Evolutionary conservation across 1,139 yeast genomes (phyloP).

Genomic region (Yamadazyma triangularis): DNA sequence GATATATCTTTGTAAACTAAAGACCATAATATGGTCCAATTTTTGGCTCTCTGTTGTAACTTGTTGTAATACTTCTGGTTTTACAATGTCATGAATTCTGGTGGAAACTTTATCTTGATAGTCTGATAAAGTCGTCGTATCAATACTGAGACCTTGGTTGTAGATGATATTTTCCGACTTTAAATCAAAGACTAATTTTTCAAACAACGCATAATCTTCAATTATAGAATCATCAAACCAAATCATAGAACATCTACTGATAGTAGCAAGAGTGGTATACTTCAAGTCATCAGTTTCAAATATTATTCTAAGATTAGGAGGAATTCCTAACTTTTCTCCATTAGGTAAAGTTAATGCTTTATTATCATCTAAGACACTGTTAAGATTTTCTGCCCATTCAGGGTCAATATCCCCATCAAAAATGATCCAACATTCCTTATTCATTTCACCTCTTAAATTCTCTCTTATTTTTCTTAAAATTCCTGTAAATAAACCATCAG

Average conservation of each 20-base stretch:
- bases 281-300: constrained; percentile 72
- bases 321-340: constrained; percentile 77
- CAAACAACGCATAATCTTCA: constrained; percentile 13
- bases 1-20: constrained; percentile 34
- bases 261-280: constrained; percentile 84
- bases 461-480: constrained; percentile 58
- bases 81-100: constrained; percentile 2
- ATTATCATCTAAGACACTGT: constrained; percentile 90
- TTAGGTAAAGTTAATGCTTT: constrained; percentile 76
- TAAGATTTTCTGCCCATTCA: constrained; percentile 86
- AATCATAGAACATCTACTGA: constrained; percentile 89
- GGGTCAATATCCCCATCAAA: constrained; percentile 97
- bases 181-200: constrained; percentile 9
- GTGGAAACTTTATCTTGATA: constrained; percentile 3
- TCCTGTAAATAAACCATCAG: constrained; percentile 78
- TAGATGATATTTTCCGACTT: background rate
- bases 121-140: constrained; percentile 1
- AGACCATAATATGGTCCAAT: constrained; percentile 53
- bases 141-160: constrained; percentile 3
- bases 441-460: constrained; percentile 55
- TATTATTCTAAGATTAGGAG: constrained; percentile 57
- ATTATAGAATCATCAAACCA: constrained; percentile 48
- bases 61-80: constrained; percentile 1
- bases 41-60: constrained; percentile 2
- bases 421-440: constrained; percentile 67